Evolutionary conservation across 2,329 filamentous ascomycete species (phyloP), one percentile per base, ranked within the genome.

Genomic region (Hypoxylon rubiginosum): DNA sequence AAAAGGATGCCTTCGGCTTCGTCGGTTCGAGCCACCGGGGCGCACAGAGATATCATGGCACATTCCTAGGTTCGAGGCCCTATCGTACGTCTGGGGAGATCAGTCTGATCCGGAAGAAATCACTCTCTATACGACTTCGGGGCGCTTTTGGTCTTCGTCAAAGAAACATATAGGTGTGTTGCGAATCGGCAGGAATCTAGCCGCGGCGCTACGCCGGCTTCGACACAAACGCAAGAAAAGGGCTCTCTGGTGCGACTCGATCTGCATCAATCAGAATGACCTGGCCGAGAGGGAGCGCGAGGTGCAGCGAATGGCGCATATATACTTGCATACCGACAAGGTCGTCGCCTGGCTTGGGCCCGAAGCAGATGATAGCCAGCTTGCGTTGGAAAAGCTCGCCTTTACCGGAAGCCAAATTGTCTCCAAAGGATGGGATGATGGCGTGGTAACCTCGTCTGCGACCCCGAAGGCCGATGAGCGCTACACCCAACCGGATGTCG

Each of bases 261-360:
- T 36, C 39, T 41, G 26, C 34, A 30, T 56, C 21, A 56, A 56
- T 5, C 53, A 56, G 24, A 15, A 45, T 8, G 53, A 56, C 28
- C 19, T 36, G 10, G 54, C 43, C 8, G 41, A 57, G 43, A 34
- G 54, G 11, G 54, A 11, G 24, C 17, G 28, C 7, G 28, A 57
- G 17, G 11, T 49, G 13, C 41, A 36, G 19, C 43, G 41, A 10
- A 57, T 57, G 54, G 54, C 30, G 17, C 28, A 49, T 26, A 9
- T 49, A 8, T 57, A 39, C 13, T 48, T 34, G 13, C 19, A 39
- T 57, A 19, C 28, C n/a, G 28, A 46, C 17, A 34, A 15, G 5
- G 54, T 57, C 30, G 17, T 57, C 2, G 28, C 19, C 28, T 57
- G 54, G 54, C 43, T 57, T 17, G 54, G 54, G 4, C 54, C 54